Conservation (phyloP, 2,329 filamentous ascomycete species). For the Pseudogymnoascus sp. region DNA sequence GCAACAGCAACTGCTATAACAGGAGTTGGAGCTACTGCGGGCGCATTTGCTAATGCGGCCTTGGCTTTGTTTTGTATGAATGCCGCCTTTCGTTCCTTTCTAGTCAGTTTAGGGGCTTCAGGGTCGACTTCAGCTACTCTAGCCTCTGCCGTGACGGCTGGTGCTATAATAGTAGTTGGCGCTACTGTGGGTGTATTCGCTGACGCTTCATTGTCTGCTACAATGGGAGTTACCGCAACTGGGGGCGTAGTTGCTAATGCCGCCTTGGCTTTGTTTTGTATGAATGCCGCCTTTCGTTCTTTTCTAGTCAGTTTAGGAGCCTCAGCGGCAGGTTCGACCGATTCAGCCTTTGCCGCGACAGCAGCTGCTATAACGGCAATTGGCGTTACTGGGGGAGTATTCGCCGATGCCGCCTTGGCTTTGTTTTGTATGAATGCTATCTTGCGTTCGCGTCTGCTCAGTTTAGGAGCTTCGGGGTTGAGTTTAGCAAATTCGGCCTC, state of each 20-base stretch:
- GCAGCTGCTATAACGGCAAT: background rate
- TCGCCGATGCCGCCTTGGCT: background rate
- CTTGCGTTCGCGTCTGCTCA: background rate
- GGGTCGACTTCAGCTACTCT: background rate
- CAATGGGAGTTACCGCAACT: background rate
- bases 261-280: background rate
- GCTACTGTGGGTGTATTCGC: background rate
- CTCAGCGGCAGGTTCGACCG: background rate
- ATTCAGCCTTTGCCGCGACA: background rate
- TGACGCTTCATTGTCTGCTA: background rate
- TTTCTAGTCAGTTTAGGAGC: background rate
- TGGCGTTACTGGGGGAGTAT: background rate
- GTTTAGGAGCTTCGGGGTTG: background rate
- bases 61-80: background rate
- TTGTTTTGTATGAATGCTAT: background rate
- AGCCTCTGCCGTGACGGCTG: background rate
- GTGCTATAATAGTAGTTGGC: background rate
- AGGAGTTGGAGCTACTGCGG: background rate
- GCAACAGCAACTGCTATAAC: background rate
- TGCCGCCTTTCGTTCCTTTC: background rate
- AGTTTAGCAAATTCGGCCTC: background rate
- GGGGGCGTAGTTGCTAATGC: background rate
- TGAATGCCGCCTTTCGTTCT: background rate
- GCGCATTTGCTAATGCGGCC: background rate
- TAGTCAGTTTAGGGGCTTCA: background rate